These are phyloP conservation scores for Phytophthora meadii DNA, from an alignment of 352 stramenopile genomes.

Conservation along the genomic window DNA sequence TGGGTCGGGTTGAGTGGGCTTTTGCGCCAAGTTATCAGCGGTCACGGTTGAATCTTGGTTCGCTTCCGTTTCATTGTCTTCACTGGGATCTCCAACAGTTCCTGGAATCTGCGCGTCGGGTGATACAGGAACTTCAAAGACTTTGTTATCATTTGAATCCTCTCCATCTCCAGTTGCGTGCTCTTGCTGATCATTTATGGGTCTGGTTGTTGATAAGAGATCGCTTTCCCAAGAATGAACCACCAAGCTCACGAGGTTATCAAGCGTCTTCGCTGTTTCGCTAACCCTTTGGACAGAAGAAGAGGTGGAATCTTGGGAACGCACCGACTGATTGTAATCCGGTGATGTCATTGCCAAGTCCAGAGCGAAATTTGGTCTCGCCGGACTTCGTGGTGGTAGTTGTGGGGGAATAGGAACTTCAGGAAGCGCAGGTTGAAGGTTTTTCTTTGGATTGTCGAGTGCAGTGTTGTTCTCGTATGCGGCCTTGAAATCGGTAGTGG, in stretches of 20 bases:
- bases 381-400: constrained; percentile 14
- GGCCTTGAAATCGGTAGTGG: not conserved
- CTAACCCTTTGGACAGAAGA: not conserved
- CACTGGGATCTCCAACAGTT: not conserved
- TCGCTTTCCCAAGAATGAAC: constrained; percentile 59
- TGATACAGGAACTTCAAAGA: not conserved
- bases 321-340: not conserved
- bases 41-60: not conserved
- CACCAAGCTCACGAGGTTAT: constrained; percentile 57
- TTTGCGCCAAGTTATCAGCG: not conserved
- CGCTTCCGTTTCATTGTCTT: not conserved
- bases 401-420: constrained; percentile 10
- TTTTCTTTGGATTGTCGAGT: constrained; percentile 2
- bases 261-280: constrained; percentile 34
- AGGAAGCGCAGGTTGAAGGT: not conserved
- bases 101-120: not conserved
- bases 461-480: constrained; percentile 6
- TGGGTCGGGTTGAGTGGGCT: not conserved
- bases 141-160: not conserved
- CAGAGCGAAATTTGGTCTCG: constrained; percentile 2
- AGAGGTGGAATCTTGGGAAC: constrained; percentile 7
- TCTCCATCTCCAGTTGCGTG: not conserved
- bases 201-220: constrained; percentile 15
- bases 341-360: not conserved
- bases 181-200: constrained; percentile 5